These are phyloP conservation scores for Teunomyces cretensis DNA, from an alignment of 805 yeast genomes.

Conservation along the genomic window DNA sequence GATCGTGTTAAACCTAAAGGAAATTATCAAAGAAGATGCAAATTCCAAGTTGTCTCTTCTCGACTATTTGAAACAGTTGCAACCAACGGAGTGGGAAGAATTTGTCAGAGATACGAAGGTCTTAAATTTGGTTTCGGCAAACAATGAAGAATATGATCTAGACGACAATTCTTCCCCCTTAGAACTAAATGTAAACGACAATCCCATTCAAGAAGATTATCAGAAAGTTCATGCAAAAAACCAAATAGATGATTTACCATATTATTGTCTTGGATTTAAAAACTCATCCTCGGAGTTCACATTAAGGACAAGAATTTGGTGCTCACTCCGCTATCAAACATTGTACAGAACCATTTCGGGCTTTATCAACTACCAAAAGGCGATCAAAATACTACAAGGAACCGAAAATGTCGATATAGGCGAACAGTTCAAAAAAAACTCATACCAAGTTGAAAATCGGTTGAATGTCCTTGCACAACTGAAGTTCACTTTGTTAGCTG, in stretches of 20 bases:
- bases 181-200: not conserved
- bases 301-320: conserved; percentile 81
- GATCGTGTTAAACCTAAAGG: conserved; percentile 43
- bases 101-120: conserved; percentile 76
- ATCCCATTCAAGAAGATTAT: conserved; percentile 5
- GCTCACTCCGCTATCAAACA: conserved; percentile 81
- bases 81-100: conserved; percentile 75
- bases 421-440: not conserved
- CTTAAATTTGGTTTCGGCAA: conserved; percentile 9
- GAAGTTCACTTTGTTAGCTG: conserved; percentile 76
- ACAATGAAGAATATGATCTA: not conserved
- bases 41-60: conserved; percentile 56
- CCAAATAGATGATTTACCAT: conserved; percentile 63
- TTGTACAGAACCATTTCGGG: conserved; percentile 82
- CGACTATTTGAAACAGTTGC: conserved; percentile 73
- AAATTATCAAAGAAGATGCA: conserved; percentile 46
- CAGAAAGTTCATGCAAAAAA: conserved; percentile 18
- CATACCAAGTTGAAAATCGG: conserved; percentile 18
- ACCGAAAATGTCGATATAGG: conserved; percentile 53
- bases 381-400: conserved; percentile 65
- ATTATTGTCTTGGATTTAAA: conserved; percentile 70
- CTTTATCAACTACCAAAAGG: conserved; percentile 73
- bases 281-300: conserved; percentile 61
- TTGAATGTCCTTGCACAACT: conserved; percentile 55
- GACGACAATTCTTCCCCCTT: not conserved